These are phyloP conservation scores for Grosmannia huntii DNA, from an alignment of 2,329 filamentous ascomycete species.

Conservation along the genomic window DNA sequence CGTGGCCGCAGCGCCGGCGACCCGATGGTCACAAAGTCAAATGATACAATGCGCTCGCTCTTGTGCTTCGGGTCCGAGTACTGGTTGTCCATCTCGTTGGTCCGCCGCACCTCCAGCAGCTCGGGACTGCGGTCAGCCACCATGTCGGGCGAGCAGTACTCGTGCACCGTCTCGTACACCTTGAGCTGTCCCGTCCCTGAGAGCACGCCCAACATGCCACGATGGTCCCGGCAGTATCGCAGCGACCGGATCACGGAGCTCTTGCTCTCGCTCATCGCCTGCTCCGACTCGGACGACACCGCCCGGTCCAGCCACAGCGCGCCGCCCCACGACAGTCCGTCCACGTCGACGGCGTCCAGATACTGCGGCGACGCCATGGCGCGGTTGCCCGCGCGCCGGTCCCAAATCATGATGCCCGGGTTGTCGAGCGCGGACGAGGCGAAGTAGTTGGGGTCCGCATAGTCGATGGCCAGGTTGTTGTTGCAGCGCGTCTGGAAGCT, in stretches of 20 bases:
- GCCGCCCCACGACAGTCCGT: slow-evolving; percentile 50
- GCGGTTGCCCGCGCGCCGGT: slow-evolving; percentile 50
- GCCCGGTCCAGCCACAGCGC: slow-evolving; percentile 44
- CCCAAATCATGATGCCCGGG: slow-evolving; percentile 66
- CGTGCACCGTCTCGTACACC: slow-evolving; percentile 44
- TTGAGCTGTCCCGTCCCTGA: slow-evolving; percentile 52
- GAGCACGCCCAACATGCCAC: slow-evolving; percentile 47
- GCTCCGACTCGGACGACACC: slow-evolving; percentile 41
- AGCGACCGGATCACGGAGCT: slow-evolving; percentile 50
- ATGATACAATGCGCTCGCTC: slow-evolving; percentile 51
- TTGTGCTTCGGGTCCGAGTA: slow-evolving; percentile 38
- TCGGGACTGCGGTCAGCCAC: slow-evolving; percentile 38
- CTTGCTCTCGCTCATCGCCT: slow-evolving; percentile 37
- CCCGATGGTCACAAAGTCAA: slow-evolving; percentile 52
- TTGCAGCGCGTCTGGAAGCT: slow-evolving; percentile 55
- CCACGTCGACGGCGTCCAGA: slow-evolving; percentile 43
- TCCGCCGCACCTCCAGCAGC: slow-evolving; percentile 44
- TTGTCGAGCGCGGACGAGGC: slow-evolving; percentile 66
- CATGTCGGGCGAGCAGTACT: slow-evolving; percentile 30
- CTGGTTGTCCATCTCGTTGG: slow-evolving; percentile 48
- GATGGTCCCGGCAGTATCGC: slow-evolving; percentile 49
- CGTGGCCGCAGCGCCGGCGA: slow-evolving; percentile 42
- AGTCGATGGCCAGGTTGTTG: slow-evolving; percentile 66
- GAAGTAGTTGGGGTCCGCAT: slow-evolving; percentile 71
- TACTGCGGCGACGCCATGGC: slow-evolving; percentile 41